Base-by-base conservation (phyloP, 257 asterid species). In the Forsythia viridissima region DNA sequence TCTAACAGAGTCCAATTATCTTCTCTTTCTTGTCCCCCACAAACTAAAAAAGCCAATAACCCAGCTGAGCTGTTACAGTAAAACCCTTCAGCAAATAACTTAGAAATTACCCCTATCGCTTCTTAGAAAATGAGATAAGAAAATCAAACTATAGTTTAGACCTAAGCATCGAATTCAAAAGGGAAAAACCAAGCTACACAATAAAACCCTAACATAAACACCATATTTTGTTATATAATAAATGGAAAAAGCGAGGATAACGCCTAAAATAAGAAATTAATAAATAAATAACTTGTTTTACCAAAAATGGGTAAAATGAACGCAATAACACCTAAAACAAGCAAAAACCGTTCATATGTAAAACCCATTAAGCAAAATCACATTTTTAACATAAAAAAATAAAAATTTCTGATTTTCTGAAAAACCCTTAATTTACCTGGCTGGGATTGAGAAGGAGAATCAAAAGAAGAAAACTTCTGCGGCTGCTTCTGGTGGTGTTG, bases 401-500 rank as follows among this genome's bases (percentile, higher is more conserved):
- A 13, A 5, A 10, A 46, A 39, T 82, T 71, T 2, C 0, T 8
- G n/a, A 65, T 0, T 40, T 41, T 65, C 34, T 12, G 30, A 6
- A 5, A 24, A 30, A 63, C 38, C 70, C 18, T 30, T 63, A 57
- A 76, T 70, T 77, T 6, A 89, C 98, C 96, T 73, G 90, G 87
- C 83, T 85, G 91, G 1, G 83, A 73, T 73, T 85, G 76, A 41
- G 72, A 30, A 77, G 90, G 65, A 51, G 89, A 78, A 61, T 77
- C 90, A 37, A n/a, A 65, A 44, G 92, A 75, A 74, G 90, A 72
- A 81, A 81, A 82, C 87, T 69, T 87, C 72, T 78, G 88, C 41
- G 87, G 91, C 79, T 85, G 85, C 3, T 30, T 30, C 1, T 43
- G 10, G 51, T 59, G 36, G 0, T 83, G 75, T 34, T 74, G 87